Conservation (phyloP, 768 basidiomycete species). For the Boletellus sp. region DNA sequence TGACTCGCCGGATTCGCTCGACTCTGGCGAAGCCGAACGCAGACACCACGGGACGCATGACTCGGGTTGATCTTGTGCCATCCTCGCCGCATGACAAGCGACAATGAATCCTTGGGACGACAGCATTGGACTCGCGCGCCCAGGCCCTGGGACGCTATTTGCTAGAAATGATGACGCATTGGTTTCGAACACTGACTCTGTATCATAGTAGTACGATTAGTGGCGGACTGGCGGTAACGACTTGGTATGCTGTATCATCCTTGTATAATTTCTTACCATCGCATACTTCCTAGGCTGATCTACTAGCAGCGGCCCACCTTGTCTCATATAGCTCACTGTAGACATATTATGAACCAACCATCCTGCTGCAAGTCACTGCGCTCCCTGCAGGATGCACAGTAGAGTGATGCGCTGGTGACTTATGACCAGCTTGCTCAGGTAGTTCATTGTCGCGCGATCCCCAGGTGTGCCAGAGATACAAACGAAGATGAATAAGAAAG, state of each 20-base stretch:
- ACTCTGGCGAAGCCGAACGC: not conserved
- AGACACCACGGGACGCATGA: not conserved
- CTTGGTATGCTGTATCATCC: slow-evolving; percentile 4
- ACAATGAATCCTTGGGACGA: not conserved
- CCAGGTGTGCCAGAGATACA: slow-evolving; percentile 15
- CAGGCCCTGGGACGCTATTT: not conserved
- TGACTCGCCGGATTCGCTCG: slow-evolving; percentile 23
- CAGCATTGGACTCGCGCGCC: too few relatives aligned
- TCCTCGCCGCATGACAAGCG: not conserved
- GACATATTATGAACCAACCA: not conserved
- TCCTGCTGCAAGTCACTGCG: not conserved
- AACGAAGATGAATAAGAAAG: not conserved
- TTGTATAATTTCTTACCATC: not conserved
- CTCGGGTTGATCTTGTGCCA: not conserved
- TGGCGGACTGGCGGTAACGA: too few relatives aligned
- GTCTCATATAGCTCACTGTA: slow-evolving; percentile 4
- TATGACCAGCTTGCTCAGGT: slow-evolving; percentile 9
- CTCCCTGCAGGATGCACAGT: too few relatives aligned
- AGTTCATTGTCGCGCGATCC: slow-evolving; percentile 10
- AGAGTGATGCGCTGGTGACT: slow-evolving; percentile 5
- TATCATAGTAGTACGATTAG: slow-evolving; percentile 8
- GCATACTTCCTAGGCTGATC: too few relatives aligned
- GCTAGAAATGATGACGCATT: not conserved
- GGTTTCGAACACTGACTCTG: not conserved
- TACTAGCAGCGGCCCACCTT: too few relatives aligned